Base-by-base conservation (phyloP, 768 basidiomycete species). In the Lactifluus pinguis region DNA sequence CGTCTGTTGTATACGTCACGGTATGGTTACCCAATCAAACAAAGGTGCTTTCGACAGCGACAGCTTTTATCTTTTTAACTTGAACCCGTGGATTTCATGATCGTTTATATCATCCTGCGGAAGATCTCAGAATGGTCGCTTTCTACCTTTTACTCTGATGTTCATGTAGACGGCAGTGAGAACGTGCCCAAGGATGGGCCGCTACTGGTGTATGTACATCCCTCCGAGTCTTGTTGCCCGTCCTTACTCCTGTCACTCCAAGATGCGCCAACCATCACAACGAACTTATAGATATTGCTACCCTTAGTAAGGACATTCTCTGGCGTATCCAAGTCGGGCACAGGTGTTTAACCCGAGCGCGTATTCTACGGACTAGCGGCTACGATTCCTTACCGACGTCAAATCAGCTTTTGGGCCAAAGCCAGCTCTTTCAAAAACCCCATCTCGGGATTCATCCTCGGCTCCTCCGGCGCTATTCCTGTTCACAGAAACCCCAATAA, bases 401-500 rank as follows among this genome's bases (percentile, higher is more conserved):
- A 86, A 53, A 75, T 98, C 49, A 87, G 95, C 72, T 92, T 89
- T 69, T 90, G 95, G 95, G 90, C 89, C 68, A 98, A 97, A 81
- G 86, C 86, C 34, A 79, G 82, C 49, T 76, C 98, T 48, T 98
- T 95, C 72, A 80, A 77, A 15, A 87, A 95, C 69, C 89, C 90
- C 4, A 71, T 83, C 19, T 75, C 85, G 59, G 80, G 81, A 32
- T 86, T 83, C 65, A 80, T 97, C 58, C 78, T 98, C 8, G 81
- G 82, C 53, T 87, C 88, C 61, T 89, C 94, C 2, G 94, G 95
- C 9, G 95, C 94, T 72, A 94, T 98, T 65, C 94, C 95, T 19
- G 95, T 98, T 32, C 93, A 97, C 72, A 83, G 97, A 62, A 94
- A 90, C 74, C 89, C 83, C 60, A 91, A 91, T 75, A 92, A 97